Percentiles rank a stretch among this genome's conserved stretches.
phyloP scores from a whole-genome alignment of 208 protist species.

The Leishmania aethiopica region DNA sequence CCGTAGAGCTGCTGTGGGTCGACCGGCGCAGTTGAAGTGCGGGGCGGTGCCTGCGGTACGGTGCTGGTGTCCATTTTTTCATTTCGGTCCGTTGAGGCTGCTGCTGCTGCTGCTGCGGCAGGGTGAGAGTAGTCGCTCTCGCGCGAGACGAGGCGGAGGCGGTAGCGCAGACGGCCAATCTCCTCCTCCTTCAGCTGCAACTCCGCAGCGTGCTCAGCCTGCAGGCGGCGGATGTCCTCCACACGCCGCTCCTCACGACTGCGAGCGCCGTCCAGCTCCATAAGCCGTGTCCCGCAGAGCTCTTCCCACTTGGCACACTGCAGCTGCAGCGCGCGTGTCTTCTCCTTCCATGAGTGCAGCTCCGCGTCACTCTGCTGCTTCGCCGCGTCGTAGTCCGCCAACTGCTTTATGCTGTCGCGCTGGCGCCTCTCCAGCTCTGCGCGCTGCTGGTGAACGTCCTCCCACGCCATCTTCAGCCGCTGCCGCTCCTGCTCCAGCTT shows the following conservation, averaged over 20 bases:
- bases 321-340: constrained; percentile 46
- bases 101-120: not conserved
- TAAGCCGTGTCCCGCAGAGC: constrained; percentile 66
- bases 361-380: constrained; percentile 28
- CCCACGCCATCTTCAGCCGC: constrained; percentile 57
- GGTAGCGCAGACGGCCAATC: constrained; percentile 68
- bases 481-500: constrained; percentile 69
- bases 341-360: constrained; percentile 41
- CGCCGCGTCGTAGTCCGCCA: constrained; percentile 49
- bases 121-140: constrained; percentile 4
- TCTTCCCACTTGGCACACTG: constrained; percentile 78
- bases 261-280: constrained; percentile 68
- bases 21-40: not conserved
- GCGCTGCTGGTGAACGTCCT: constrained; percentile 72
- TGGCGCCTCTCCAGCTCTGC: constrained; percentile 58
- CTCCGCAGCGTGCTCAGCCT: constrained; percentile 79
- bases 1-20: constrained; percentile 42
- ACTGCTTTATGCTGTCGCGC: constrained; percentile 38
- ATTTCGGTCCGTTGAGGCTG: not conserved
- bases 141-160: constrained; percentile 46
- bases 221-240: constrained; percentile 68
- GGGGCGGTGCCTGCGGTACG: too few relatives aligned
- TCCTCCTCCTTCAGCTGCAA: constrained; percentile 83
- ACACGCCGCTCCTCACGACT: constrained; percentile 68
- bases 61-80: not conserved